Base-by-base conservation (phyloP, 106 monocot species). In the Platanthera zijinensis region DNA sequence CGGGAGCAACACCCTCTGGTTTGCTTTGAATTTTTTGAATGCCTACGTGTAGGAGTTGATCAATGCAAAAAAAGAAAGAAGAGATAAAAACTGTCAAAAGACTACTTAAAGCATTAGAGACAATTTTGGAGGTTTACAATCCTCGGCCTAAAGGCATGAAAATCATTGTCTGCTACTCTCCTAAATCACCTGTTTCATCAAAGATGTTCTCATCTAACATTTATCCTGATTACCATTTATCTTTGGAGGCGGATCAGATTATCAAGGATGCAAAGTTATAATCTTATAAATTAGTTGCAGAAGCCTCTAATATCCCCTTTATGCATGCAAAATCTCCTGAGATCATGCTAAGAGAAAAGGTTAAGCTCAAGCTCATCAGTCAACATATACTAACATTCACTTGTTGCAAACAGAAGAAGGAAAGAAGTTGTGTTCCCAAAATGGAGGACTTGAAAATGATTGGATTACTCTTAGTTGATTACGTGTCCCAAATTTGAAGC, bases 71-170 rank as follows among this genome's bases (percentile, higher is more conserved):
- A n/a, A n/a, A n/a, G n/a, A n/a, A n/a, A n/a, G n/a, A n/a, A n/a
- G n/a, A n/a, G n/a, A n/a, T n/a, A n/a, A n/a, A n/a, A n/a, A n/a
- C n/a, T n/a, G n/a, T n/a, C n/a, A n/a, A n/a, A n/a, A n/a, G n/a
- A n/a, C 57, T 57, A 1, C 57, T 57, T 5, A 18, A 18, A 57
- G 57, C n/a, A 5, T 6, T 57, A 57, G n/a, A 18, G 15, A 57
- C 57, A 57, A 57, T 1, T 57, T 57, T n/a, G 6, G 19, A 57
- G 57, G 3, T 57, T 57, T 7, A 57, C 19, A 18, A 18, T 57
- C 96, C 96, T 78, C 77, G 78, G 75, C 91, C 90, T 7, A 93
- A 86, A 84, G 96, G 96, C 53, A 85, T 52, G 67, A 90, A 91
- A 84, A 54, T 89, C 45, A 53, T 93, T 54, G 71, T 96, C 18